Conservation (phyloP, 208 protist species). For the Phytomonas francai region DNA sequence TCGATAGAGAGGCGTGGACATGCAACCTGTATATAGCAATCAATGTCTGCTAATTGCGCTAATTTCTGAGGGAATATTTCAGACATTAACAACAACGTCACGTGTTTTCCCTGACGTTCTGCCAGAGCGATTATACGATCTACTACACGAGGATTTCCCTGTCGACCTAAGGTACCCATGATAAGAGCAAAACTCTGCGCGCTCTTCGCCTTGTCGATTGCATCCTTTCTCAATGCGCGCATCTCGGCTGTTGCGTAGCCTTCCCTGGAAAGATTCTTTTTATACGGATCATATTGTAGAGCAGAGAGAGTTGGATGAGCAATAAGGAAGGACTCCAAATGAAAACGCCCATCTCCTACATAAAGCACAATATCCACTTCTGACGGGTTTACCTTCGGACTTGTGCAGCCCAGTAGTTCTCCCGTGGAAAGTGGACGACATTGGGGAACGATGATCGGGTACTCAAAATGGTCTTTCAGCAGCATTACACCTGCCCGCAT, state of each 20-base stretch:
- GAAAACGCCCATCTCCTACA: conserved; percentile 97
- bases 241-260: conserved; percentile 93
- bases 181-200: conserved; percentile 94
- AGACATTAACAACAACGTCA: conserved; percentile 92
- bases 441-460: conserved; percentile 91
- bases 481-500: conserved; percentile 80
- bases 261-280: conserved; percentile 90
- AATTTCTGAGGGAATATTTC: conserved; percentile 97
- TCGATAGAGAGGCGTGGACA: conserved; percentile 98
- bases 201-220: conserved; percentile 54
- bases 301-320: conserved; percentile 90
- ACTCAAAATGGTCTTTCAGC: conserved; percentile 76
- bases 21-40: conserved; percentile 95
- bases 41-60: conserved; percentile 83
- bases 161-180: conserved; percentile 96
- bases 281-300: conserved; percentile 96
- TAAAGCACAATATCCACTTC: conserved; percentile 86
- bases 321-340: conserved; percentile 98
- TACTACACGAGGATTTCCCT: conserved; percentile 93
- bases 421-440: conserved; percentile 94
- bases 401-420: conserved; percentile 98
- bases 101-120: conserved; percentile 46
- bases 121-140: conserved; percentile 86
- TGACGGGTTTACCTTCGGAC: conserved; percentile 83
- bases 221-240: conserved; percentile 73